A percentile compares a stretch with the other conserved stretches of the same genome.
phyloP scores from a whole-genome alignment of 2,329 filamentous ascomycete species.

The Cladosporium colombiae region DNA sequence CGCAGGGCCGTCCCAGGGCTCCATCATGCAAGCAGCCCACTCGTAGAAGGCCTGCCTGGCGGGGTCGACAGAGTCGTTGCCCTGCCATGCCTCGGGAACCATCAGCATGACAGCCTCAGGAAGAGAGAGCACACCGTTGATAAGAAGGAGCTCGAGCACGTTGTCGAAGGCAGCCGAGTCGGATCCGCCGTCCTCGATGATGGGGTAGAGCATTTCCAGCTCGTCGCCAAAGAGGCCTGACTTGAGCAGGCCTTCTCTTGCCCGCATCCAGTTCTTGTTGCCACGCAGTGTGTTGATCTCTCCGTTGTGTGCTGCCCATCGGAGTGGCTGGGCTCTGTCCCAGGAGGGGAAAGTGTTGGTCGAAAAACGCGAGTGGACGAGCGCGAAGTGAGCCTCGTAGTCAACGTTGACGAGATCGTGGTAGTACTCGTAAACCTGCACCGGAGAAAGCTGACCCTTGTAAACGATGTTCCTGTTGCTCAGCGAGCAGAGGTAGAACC shows the following conservation, averaged over 20 bases:
- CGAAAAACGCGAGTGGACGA: constrained; percentile 96
- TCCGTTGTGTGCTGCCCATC: constrained; percentile 98
- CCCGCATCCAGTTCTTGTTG: constrained; percentile 99
- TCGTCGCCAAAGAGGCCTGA: constrained; percentile 92
- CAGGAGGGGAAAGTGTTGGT: constrained; percentile 98
- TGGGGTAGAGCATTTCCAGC: constrained; percentile 85
- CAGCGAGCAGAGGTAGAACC: constrained; percentile 97
- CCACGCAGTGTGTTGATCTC: constrained; percentile 97
- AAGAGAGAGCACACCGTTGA: constrained; percentile 92
- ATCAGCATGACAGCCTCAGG: constrained; percentile 98
- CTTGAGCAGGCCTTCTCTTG: constrained; percentile 90
- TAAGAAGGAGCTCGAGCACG: constrained; percentile 86
- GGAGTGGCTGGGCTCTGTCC: constrained; percentile 93
- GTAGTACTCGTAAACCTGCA: constrained; percentile 98
- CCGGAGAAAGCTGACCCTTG: constrained; percentile 91
- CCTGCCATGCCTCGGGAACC: constrained; percentile 98
- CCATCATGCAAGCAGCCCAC: constrained; percentile 98
- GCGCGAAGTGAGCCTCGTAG: constrained; percentile 94
- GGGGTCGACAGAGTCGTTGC: constrained; percentile 86
- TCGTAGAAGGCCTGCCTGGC: constrained; percentile 97
- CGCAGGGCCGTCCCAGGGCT: constrained; percentile 96
- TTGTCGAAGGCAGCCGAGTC: constrained; percentile 98
- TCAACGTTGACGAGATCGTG: constrained; percentile 95
- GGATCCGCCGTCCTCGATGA: constrained; percentile 94
- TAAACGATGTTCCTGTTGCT: constrained; percentile 99